These are phyloP conservation scores for Acarospora socialis DNA, from an alignment of 2,329 filamentous ascomycete species.

Conservation along the genomic window DNA sequence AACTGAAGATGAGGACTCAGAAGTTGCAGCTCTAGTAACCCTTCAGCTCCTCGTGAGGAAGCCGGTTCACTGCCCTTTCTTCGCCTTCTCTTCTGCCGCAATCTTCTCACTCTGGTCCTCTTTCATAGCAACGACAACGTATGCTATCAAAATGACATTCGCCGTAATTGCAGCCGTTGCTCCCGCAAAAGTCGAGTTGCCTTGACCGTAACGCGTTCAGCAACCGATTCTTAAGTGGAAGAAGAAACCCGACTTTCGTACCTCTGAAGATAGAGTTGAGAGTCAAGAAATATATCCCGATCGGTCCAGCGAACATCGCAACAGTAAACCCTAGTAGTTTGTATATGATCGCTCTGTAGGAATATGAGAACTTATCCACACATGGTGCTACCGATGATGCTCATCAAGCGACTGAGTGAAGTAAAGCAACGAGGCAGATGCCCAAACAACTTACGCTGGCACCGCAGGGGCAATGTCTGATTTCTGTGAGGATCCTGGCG, in stretches of 20 bases:
- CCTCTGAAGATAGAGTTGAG: slow-evolving; percentile 65
- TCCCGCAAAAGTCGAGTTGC: slow-evolving; percentile 78
- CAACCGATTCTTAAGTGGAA: background rate
- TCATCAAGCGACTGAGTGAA: background rate
- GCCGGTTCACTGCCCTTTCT: slow-evolving; percentile 32
- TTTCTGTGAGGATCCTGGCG: slow-evolving; percentile 33
- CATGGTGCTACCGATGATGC: background rate
- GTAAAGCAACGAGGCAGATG: background rate
- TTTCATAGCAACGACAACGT: slow-evolving; percentile 78
- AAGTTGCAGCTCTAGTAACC: too few species aligned
- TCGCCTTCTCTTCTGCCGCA: slow-evolving; percentile 43
- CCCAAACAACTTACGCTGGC: slow-evolving; percentile 47
- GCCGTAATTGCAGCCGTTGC: slow-evolving; percentile 76
- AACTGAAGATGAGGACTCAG: too few species aligned
- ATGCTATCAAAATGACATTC: slow-evolving; percentile 80
- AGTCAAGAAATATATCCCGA: slow-evolving; percentile 76
- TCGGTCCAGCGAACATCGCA: slow-evolving; percentile 78
- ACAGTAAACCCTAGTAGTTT: slow-evolving; percentile 85
- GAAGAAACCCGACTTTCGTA: slow-evolving; percentile 25
- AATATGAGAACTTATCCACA: slow-evolving; percentile 3
- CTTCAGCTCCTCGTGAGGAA: too few species aligned
- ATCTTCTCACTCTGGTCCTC: slow-evolving; percentile 73
- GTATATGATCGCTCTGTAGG: slow-evolving; percentile 59
- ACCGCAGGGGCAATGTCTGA: slow-evolving; percentile 73
- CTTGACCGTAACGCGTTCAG: slow-evolving; percentile 30